Evolutionary conservation across 306 rosid genomes (phyloP).

Genomic region (Amphicarpaea edgeworthii): DNA sequence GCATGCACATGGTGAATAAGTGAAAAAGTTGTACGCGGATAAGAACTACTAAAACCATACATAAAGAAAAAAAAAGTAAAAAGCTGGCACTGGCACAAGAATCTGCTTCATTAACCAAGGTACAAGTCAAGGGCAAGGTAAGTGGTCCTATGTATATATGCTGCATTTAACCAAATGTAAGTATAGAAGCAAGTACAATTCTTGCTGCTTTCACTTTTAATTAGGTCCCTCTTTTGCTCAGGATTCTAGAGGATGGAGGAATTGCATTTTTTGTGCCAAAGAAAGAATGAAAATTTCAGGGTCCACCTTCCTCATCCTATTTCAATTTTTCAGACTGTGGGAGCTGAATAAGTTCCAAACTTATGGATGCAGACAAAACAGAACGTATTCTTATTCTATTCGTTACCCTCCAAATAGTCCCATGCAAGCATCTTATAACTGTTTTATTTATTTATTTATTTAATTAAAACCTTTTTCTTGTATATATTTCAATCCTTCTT

Average conservation of each 20-base stretch:
- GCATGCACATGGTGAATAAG: constrained; percentile 26
- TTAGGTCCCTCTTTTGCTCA: constrained; percentile 44
- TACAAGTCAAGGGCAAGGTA: constrained; percentile 53
- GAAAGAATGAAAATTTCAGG: constrained; percentile 53
- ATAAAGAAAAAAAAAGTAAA: constrained; percentile 27
- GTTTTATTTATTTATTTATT: not conserved
- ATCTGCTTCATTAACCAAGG: constrained; percentile 49
- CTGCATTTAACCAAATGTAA: constrained; percentile 48
- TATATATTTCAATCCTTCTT: constrained; percentile 48
- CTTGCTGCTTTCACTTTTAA: constrained; percentile 42
- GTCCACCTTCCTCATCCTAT: constrained; percentile 53
- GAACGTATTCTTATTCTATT: constrained; percentile 77
- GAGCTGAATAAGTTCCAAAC: constrained; percentile 85
- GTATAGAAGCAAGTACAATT: constrained; percentile 55
- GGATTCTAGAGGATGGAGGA: constrained; percentile 49
- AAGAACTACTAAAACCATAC: constrained; percentile 38
- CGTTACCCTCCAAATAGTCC: constrained; percentile 66
- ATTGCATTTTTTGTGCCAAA: constrained; percentile 47
- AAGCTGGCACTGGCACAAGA: constrained; percentile 42
- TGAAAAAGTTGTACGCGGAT: constrained; percentile 29
- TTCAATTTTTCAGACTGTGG: constrained; percentile 40
- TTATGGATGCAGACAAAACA: constrained; percentile 78
- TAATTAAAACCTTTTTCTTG: constrained; percentile 19
- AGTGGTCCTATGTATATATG: constrained; percentile 48
- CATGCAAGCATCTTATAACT: constrained; percentile 63